Conservation (phyloP, 2,329 filamentous ascomycete genomes). For the Calonectria pauciramosa region DNA sequence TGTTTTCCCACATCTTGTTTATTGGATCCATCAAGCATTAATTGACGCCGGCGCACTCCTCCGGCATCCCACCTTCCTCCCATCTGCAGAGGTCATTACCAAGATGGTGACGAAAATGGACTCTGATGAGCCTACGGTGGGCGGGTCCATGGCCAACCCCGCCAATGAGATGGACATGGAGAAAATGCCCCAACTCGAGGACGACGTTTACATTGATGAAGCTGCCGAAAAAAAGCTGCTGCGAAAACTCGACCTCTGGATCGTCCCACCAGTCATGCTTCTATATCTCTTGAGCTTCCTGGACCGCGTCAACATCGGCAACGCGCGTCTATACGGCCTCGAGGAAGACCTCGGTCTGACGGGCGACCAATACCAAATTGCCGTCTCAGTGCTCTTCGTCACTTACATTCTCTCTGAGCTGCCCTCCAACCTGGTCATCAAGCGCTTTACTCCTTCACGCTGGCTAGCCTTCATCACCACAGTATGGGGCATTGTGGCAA, state of each 20-base stretch:
- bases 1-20: not conserved
- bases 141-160: not conserved
- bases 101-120: conserved; percentile 35
- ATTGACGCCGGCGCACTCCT: not conserved
- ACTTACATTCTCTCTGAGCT: conserved; percentile 56
- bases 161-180: conserved; percentile 38
- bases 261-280: conserved; percentile 72
- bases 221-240: conserved; percentile 57
- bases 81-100: not conserved
- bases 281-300: conserved; percentile 64
- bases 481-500: conserved; percentile 61
- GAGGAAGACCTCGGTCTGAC: conserved; percentile 71
- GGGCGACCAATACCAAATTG: conserved; percentile 69
- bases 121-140: not conserved
- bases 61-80: not conserved
- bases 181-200: conserved; percentile 25
- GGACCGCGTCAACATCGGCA: conserved; percentile 60
- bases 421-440: conserved; percentile 59
- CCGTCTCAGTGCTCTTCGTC: conserved; percentile 50
- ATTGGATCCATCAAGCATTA: not conserved
- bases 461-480: conserved; percentile 43
- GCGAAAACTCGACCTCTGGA: conserved; percentile 72
- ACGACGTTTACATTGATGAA: conserved; percentile 47
- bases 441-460: conserved; percentile 53
- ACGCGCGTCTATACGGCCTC: conserved; percentile 74